phyloP scores from a whole-genome alignment of 2,329 filamentous ascomycete species.

The Aspergillus arachidicola region DNA sequence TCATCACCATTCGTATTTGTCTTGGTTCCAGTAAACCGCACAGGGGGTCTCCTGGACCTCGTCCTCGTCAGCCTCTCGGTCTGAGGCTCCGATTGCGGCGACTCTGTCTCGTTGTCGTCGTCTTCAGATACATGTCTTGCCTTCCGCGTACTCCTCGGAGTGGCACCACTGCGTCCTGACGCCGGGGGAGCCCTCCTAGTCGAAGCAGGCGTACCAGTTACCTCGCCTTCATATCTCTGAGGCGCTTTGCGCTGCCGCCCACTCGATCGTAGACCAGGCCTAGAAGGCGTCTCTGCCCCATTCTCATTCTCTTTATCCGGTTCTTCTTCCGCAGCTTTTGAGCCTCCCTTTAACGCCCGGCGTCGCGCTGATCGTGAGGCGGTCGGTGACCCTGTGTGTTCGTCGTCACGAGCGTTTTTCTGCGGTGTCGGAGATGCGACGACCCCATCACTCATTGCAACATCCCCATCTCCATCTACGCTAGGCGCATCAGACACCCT shows the following conservation, averaged over 20 bases:
- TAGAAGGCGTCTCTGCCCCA: conserved; percentile 25
- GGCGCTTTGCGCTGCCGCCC: conserved; percentile 39
- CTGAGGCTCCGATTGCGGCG: conserved; percentile 9
- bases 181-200: conserved; percentile 26
- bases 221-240: conserved; percentile 34
- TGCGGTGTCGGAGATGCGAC: conserved; percentile 18
- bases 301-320: conserved; percentile 13
- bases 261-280: conserved; percentile 34
- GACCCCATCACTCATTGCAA: conserved; percentile 29
- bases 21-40: conserved; percentile 22
- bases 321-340: conserved; percentile 11
- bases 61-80: conserved; percentile 27
- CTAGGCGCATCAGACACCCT: conserved; percentile 33
- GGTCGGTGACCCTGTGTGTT: conserved; percentile 18
- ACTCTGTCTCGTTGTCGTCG: conserved; percentile 10
- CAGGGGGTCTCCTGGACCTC: conserved; percentile 30
- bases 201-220: conserved; percentile 19
- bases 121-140: conserved; percentile 24
- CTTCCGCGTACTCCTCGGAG: conserved; percentile 27
- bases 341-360: conserved; percentile 21
- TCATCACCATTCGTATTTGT: conserved; percentile 12
- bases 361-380: conserved; percentile 27
- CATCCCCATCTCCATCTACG: conserved; percentile 34
- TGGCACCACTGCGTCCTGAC: conserved; percentile 22
- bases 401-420: conserved; percentile 18